These are phyloP conservation scores for Xylaria grammica DNA, from an alignment of 495 filamentous ascomycete genomes.

Conservation along the genomic window DNA sequence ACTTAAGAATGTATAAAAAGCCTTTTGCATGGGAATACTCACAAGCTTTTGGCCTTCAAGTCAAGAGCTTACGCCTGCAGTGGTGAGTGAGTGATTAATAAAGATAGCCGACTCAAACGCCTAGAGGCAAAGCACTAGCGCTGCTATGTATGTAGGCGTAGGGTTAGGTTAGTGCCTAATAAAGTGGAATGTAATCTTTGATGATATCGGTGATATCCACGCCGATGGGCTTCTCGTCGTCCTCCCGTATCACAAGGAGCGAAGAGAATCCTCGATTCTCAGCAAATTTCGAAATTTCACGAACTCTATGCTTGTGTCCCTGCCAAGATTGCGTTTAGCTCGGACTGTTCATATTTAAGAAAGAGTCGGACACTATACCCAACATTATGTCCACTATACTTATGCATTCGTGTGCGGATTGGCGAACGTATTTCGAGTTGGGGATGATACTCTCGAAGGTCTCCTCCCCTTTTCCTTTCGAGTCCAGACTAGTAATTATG, in stretches of 20 bases:
- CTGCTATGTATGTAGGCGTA: neutral
- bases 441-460: conserved; percentile 80
- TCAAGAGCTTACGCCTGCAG: conserved; percentile 67
- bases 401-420: conserved; percentile 73
- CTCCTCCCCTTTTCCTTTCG: too few species aligned
- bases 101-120: neutral
- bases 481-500: conserved; percentile 86
- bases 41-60: conserved; percentile 76
- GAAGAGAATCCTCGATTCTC: conserved; percentile 78
- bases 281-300: conserved; percentile 89
- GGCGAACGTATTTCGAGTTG: conserved; percentile 82
- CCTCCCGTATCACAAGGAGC: conserved; percentile 81
- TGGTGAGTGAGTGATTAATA: neutral
- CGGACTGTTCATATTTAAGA: neutral
- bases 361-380: neutral
- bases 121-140: neutral
- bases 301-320: conserved; percentile 82
- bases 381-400: neutral
- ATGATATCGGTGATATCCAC: conserved; percentile 82
- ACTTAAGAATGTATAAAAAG: neutral
- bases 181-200: conserved; percentile 89
- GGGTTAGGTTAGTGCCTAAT: conserved; percentile 12
- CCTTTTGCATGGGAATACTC: neutral
- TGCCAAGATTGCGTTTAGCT: conserved; percentile 2
- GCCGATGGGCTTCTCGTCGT: conserved; percentile 76